Evolutionary conservation across 495 filamentous ascomycete species (phyloP).

Genomic region (Neurospora sp.): DNA sequence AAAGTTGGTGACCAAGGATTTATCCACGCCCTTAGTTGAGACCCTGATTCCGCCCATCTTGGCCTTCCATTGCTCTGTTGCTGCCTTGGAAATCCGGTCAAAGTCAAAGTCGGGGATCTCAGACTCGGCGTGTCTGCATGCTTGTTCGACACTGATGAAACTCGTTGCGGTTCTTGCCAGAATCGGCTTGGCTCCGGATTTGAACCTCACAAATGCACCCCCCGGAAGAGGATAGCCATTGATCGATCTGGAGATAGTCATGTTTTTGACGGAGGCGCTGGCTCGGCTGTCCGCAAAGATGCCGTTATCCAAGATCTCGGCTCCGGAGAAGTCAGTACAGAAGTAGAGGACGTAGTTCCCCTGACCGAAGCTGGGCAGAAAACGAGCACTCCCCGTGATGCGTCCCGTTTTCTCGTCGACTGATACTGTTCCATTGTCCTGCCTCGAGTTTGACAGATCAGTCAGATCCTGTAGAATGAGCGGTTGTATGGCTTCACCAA

Average conservation of each 20-base stretch:
- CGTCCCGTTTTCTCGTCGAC: conserved; percentile 46
- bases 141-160: conserved; percentile 55
- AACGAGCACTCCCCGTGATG: conserved; percentile 55
- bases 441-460: conserved; percentile 54
- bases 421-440: conserved; percentile 47
- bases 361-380: conserved; percentile 59
- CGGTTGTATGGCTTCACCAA: conserved; percentile 38
- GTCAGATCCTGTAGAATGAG: conserved; percentile 56
- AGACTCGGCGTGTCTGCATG: conserved; percentile 55
- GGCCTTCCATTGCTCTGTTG: conserved; percentile 48
- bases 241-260: conserved; percentile 49
- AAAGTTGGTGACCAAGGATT: conserved; percentile 49
- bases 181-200: conserved; percentile 34
- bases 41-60: conserved; percentile 53
- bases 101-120: conserved; percentile 65
- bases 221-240: conserved; percentile 57
- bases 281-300: conserved; percentile 53
- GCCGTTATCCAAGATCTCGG: conserved; percentile 51
- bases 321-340: conserved; percentile 62
- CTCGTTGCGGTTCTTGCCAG: conserved; percentile 58
- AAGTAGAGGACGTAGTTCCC: conserved; percentile 52
- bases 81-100: conserved; percentile 38
- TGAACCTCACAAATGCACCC: conserved; percentile 13
- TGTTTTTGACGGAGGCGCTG: conserved; percentile 38
- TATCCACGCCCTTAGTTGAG: conserved; percentile 42